Base-by-base conservation (phyloP, 805 yeast species). In the Yueomyces sinensis region DNA sequence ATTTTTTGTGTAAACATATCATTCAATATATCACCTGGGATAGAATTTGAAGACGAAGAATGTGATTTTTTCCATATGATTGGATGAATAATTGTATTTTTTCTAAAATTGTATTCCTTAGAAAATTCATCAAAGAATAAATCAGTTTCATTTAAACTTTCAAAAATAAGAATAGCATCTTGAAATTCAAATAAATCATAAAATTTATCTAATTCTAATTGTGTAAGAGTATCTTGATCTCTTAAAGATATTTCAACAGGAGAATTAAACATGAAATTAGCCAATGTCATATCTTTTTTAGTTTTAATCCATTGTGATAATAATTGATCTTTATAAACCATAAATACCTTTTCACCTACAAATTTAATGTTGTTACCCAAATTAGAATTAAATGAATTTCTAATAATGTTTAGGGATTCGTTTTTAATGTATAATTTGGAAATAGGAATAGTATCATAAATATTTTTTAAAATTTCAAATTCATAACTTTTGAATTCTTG, bases 201-300 rank as follows among this genome's bases (percentile, higher is more conserved):
- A 14, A 59, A 52, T 7, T 49, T 43, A 6, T 54, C 42, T 20
- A 53, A 35, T 43, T 49, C 45, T 11, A 61, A 57, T 4, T 66
- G 44, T n/a, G 52, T 49, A 4, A 61, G 60, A 33, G 68, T 70
- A 6, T 65, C 60, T 32, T 76, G 66, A 31, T 72, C 74, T 46
- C 96, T 66, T 50, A 84, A 63, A 5, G 94, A 73, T 6, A 72
- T 56, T 54, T 89, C 97, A 4, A 87, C 82, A 0, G 94, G 82
- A 0, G 95, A 82, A 52, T 87, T 87, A 43, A 89, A 70, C 46
- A 80, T 76, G 52, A 72, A 59, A 38, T 68, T 67, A 7, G 59
- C 49, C 5, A 59, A 47, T 39, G 69, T 74, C 42, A 61, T 60
- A 2, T 52, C 41, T 25, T 66, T 63, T 89, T 93, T 82, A 28